Conservation (phyloP, 225 moss, liverwort and hornwort genomes). For the Physcomitrellopsis africana region DNA sequence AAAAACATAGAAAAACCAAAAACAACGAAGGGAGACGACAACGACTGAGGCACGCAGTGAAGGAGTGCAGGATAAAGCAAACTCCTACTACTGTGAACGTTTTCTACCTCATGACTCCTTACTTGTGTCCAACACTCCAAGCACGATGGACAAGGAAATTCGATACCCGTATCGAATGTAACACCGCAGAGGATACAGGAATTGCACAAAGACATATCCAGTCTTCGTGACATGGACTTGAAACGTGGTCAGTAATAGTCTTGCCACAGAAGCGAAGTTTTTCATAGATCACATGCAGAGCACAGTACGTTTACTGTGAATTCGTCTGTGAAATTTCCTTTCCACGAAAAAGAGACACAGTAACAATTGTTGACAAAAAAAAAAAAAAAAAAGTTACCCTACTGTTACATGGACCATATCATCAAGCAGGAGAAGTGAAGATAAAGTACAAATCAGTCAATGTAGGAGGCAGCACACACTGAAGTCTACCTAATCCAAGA, state of each 20-base stretch:
- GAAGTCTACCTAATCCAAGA: no score
- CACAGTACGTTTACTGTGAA: neutral
- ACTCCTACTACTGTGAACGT: slow-evolving; percentile 7
- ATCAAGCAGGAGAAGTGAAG: no score
- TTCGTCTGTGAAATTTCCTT: slow-evolving; percentile 10
- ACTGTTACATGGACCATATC: no score
- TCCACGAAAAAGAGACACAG: neutral
- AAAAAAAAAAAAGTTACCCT: no score
- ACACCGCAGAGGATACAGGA: slow-evolving; percentile 24
- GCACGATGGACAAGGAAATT: slow-evolving; percentile 15
- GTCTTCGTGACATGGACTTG: slow-evolving; percentile 24
- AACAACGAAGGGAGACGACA: neutral
- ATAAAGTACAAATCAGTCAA: no score
- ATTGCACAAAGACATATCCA: slow-evolving; percentile 18
- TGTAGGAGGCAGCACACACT: no score
- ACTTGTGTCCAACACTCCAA: slow-evolving; percentile 15
- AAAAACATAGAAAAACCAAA: no score
- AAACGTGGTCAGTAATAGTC: slow-evolving; percentile 6
- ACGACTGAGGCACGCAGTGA: neutral
- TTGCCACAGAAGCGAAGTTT: slow-evolving; percentile 13
- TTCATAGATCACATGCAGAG: slow-evolving; percentile 12
- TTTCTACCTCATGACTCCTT: slow-evolving; percentile 24
- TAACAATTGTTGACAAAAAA: neutral
- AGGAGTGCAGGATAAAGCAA: neutral
- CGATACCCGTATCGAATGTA: slow-evolving; percentile 25